A percentile compares a stretch with the other conserved stretches of the same genome.
These are phyloP conservation scores for Panicum miliaceum DNA, from an alignment of 176 grass and related monocot genomes.

Conservation along the genomic window DNA sequence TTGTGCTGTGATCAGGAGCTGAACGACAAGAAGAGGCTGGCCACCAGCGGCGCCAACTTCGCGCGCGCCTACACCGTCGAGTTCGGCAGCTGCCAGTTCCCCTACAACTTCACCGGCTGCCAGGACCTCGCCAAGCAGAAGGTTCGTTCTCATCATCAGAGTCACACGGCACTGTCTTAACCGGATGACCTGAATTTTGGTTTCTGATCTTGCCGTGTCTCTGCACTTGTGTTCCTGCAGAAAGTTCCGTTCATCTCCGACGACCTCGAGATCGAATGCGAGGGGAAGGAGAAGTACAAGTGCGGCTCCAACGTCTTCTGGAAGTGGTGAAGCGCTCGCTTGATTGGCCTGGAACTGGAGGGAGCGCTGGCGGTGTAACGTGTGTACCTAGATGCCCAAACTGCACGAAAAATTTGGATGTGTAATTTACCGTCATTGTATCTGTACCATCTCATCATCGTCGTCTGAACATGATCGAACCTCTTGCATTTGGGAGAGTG, in stretches of 20 bases:
- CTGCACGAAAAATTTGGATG: not conserved
- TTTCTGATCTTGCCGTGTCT: not conserved
- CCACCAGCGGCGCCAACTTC: slow-evolving; percentile 84
- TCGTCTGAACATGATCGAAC: not conserved
- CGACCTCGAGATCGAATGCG: slow-evolving; percentile 92
- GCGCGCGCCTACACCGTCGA: slow-evolving; percentile 90
- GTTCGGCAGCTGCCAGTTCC: slow-evolving; percentile 93
- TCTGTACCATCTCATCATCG: slow-evolving; percentile 14
- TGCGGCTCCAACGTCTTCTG: slow-evolving; percentile 99
- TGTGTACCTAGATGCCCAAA: slow-evolving; percentile 46
- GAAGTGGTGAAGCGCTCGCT: slow-evolving; percentile 62
- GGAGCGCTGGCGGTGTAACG: not conserved
- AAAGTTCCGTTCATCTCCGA: slow-evolving; percentile 93
- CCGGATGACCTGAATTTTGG: not conserved
- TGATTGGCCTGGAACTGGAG: not conserved
- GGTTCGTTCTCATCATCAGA: slow-evolving; percentile 30
- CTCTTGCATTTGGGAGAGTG: not conserved
- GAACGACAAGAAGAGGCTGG: slow-evolving; percentile 95
- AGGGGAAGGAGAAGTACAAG: slow-evolving; percentile 99
- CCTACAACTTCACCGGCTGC: slow-evolving; percentile 97
- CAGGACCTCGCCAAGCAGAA: slow-evolving; percentile 99
- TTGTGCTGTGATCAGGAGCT: slow-evolving; percentile 55
- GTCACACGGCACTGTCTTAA: too few relatives aligned
- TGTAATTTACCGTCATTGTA: slow-evolving; percentile 35
- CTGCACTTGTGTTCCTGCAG: slow-evolving; percentile 43